Conservation (phyloP, 345 rosid species). For the Pistacia vera region DNA sequence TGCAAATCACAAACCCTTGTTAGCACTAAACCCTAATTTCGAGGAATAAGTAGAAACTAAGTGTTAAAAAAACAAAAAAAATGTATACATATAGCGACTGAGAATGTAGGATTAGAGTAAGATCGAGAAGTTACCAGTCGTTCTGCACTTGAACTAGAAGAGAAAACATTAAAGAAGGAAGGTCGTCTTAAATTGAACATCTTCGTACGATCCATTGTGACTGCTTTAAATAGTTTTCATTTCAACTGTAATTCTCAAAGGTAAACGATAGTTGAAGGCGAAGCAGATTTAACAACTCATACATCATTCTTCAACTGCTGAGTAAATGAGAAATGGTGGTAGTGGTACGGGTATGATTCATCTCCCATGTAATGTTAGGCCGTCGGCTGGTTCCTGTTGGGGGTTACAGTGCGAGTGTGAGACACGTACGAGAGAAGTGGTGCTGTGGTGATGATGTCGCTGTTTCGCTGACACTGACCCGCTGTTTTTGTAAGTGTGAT, state of each 20-base stretch:
- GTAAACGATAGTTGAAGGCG: neutral
- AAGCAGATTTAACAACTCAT: neutral
- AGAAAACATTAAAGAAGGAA: constrained; percentile 47
- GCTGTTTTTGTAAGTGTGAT: neutral
- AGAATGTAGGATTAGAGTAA: neutral
- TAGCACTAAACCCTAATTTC: constrained; percentile 18
- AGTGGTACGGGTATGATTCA: neutral
- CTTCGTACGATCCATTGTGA: constrained; percentile 9
- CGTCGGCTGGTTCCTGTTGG: neutral
- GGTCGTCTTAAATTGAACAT: constrained; percentile 38
- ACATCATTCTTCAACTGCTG: no score
- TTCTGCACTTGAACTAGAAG: constrained; percentile 32
- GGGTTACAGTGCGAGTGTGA: neutral
- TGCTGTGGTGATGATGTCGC: neutral
- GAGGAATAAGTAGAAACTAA: neutral
- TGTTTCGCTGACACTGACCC: neutral
- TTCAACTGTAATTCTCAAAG: neutral
- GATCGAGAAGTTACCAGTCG: constrained; percentile 40
- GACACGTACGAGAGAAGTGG: neutral
- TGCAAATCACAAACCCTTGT: neutral
- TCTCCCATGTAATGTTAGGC: neutral
- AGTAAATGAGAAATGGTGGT: neutral
- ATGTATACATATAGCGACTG: neutral
- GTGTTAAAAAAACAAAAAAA: neutral
- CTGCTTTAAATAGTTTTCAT: neutral